Conservation (phyloP, 2,329 filamentous ascomycete species). For the Mollisia scopiformis region DNA sequence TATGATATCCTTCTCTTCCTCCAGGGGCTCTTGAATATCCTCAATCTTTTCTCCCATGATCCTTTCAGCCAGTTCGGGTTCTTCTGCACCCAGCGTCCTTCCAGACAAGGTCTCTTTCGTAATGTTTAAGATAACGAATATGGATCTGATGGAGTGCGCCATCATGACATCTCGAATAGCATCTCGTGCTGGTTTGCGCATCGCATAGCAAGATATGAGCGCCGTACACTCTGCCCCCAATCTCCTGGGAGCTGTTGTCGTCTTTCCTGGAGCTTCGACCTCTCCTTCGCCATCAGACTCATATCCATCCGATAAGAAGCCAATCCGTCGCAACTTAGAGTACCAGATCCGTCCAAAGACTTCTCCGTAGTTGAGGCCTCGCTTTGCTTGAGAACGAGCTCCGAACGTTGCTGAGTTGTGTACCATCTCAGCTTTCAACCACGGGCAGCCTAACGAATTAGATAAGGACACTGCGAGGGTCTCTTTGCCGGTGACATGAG, state of each 20-base stretch:
- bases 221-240: no score
- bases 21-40: constrained; percentile 12
- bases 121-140: constrained; percentile 16
- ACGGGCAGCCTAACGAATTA: constrained; percentile 6
- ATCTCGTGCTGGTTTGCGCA: constrained; percentile 11
- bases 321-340: background rate
- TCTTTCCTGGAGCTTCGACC: background rate
- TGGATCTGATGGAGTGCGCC: background rate
- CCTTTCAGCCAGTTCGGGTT: constrained; percentile 13
- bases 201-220: constrained; percentile 7
- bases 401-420: background rate
- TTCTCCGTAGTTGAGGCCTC: background rate
- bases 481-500: constrained; percentile 14
- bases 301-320: background rate
- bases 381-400: constrained; percentile 1
- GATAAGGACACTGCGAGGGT: constrained; percentile 15
- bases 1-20: constrained; percentile 13
- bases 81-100: constrained; percentile 16
- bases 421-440: constrained; percentile 8
- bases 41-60: constrained; percentile 14
- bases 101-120: constrained; percentile 15
- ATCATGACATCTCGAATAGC: constrained; percentile 12
- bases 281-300: background rate
- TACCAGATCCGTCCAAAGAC: background rate
- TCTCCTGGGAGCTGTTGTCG: background rate